phyloP scores from a whole-genome alignment of 2,329 filamentous ascomycete species.

The Chalaropsis thielavioides region DNA sequence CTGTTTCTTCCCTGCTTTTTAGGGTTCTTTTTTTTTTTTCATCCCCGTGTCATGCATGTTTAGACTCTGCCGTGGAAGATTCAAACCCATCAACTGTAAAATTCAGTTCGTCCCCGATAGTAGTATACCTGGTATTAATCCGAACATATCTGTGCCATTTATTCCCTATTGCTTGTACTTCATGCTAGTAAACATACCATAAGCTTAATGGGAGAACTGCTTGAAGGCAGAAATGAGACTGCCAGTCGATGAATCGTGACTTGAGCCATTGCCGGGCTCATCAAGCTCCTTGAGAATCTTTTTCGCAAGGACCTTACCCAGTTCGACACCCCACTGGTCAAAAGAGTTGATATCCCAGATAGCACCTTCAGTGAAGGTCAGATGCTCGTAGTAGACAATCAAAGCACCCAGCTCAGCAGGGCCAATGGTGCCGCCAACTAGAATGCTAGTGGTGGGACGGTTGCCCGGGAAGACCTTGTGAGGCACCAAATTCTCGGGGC shows the following conservation, averaged over 20 bases:
- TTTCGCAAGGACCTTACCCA: slow-evolving; percentile 92
- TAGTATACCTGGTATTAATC: not conserved
- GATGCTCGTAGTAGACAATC: slow-evolving; percentile 97
- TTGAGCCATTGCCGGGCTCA: slow-evolving; percentile 50
- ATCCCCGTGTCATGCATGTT: not conserved
- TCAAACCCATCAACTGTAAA: not conserved
- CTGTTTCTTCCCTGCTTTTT: not conserved
- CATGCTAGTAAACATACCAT: not conserved
- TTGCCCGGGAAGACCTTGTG: slow-evolving; percentile 99
- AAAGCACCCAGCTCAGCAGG: slow-evolving; percentile 84
- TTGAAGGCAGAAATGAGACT: slow-evolving; percentile 89
- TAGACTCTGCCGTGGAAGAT: not conserved
- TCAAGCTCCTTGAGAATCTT: slow-evolving; percentile 80
- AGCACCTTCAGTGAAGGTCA: slow-evolving; percentile 94
- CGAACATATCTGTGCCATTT: not conserved
- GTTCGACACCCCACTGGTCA: slow-evolving; percentile 98
- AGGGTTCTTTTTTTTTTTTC: not conserved
- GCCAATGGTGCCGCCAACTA: slow-evolving; percentile 81
- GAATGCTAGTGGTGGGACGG: slow-evolving; percentile 87
- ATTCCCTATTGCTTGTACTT: not conserved
- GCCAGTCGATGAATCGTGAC: slow-evolving; percentile 77
- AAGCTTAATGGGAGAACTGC: slow-evolving; percentile 43
- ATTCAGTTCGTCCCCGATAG: not conserved
- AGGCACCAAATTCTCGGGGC: slow-evolving; percentile 62
- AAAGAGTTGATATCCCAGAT: slow-evolving; percentile 99